Base-by-base conservation (phyloP, 75 land plant genomes). In the Larix kaempferi region DNA sequence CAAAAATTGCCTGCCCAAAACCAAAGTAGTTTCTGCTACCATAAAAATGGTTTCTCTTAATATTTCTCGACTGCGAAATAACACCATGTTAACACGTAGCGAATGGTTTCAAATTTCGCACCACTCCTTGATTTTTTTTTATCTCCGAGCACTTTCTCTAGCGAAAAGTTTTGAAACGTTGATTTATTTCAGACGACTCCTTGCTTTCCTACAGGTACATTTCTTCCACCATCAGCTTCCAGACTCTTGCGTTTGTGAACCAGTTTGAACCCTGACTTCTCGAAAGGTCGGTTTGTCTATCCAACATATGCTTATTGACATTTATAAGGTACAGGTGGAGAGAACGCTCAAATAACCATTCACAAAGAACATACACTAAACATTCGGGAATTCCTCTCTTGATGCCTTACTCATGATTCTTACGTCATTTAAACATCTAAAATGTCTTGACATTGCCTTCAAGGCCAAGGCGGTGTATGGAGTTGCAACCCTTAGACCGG, bases 281-380 rank as follows among this genome's bases (percentile, higher is more conserved):
- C 29, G 98, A 79, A 26, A 96, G 85, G 6, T 98, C 95, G 6
- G 99, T 96, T 83, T 94, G 95, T 66, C 80, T 88, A 11, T 98
- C 97, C 65, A 96, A 81, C 87, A 90, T 88, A 41, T 93, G 91
- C 83, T 96, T 96, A 76, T 96, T 98, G 0, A 86, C 80, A 82
- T 96, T 98, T 23, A 90, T 96, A 21, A 98, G 99, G 75, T 82
- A 94, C 99, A 98, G 99, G 74, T 94, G 95, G 59, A 97, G 87
- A 76, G 94, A 97, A 85, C 94, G 98, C 62, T 97, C 98, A 59
- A 94, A 94, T n/a, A 97, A 82, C 99, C 99, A 97, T 26, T 95
- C 93, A 49, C 94, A 79, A 19, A 97, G 87, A 35, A 97, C 87
- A 11, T 98, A 79, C 58, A 97, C 99, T 0, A 98, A 81, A 39